These are phyloP conservation scores for Pythium chondricola DNA, from an alignment of 352 stramenopile genomes.

Conservation along the genomic window DNA sequence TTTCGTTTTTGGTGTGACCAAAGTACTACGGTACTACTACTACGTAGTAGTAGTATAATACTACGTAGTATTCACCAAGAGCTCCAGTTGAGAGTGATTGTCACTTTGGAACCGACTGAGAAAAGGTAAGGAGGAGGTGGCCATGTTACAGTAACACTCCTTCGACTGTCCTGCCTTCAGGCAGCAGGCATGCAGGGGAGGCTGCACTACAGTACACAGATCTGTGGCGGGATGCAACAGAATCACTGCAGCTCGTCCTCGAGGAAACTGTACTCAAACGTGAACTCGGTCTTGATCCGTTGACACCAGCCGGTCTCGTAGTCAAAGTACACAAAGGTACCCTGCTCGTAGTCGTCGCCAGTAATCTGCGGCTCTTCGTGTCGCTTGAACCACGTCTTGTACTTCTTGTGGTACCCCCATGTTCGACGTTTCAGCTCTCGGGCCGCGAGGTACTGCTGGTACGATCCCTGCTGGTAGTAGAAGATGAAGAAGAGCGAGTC, in stretches of 20 bases:
- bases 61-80: too few species aligned
- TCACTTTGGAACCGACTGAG: not conserved
- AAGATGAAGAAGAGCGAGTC: conserved; percentile 99
- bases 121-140: not conserved
- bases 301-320: conserved; percentile 99
- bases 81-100: conserved; percentile 6
- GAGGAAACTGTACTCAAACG: conserved; percentile 97
- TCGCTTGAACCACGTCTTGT: conserved; percentile 99
- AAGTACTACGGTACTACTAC: too few species aligned
- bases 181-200: too few species aligned
- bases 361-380: conserved; percentile 95
- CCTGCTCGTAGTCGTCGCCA: conserved; percentile 98
- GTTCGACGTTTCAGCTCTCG: conserved; percentile 97
- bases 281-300: conserved; percentile 99
- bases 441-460: conserved; percentile 98
- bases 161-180: too few species aligned
- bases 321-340: conserved; percentile 99
- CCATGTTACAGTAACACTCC: too few species aligned
- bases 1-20: too few species aligned
- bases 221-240: too few species aligned
- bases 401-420: conserved; percentile 99
- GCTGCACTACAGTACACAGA: too few species aligned
- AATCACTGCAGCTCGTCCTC: conserved; percentile 83
- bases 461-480: conserved; percentile 98
- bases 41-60: too few species aligned